These are phyloP conservation scores for Penicillium ochrochloron DNA, from an alignment of 495 filamentous ascomycete genomes.

Conservation along the genomic window DNA sequence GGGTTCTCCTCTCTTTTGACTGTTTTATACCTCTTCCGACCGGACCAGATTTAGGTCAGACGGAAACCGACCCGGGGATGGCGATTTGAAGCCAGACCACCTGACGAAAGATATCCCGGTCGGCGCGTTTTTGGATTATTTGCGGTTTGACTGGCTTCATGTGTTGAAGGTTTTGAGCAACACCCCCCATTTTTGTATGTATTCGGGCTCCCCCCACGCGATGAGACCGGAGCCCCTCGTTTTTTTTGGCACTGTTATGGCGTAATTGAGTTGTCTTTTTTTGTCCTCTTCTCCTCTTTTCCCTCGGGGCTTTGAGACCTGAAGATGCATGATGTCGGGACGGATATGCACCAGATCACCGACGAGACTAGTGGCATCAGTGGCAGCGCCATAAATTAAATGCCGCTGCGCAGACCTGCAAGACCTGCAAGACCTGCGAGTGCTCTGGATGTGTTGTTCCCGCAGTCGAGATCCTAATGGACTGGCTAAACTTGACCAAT, in stretches of 20 bases:
- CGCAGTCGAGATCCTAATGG: constrained; percentile 20
- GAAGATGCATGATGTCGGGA: background rate
- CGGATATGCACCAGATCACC: background rate
- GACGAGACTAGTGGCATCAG: background rate
- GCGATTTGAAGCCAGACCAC: background rate
- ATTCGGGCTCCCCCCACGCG: constrained; percentile 5
- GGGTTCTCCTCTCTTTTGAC: constrained; percentile 5
- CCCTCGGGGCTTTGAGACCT: background rate
- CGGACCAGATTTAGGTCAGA: background rate
- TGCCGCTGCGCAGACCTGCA: background rate
- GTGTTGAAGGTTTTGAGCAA: background rate
- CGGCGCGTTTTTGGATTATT: constrained; percentile 8
- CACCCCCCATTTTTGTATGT: constrained; percentile 17
- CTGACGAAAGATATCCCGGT: constrained; percentile 12
- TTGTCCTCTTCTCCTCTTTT: background rate
- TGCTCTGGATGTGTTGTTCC: background rate
- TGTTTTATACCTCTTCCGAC: constrained; percentile 11
- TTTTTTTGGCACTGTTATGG: constrained; percentile 21
- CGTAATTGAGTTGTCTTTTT: constrained; percentile 18
- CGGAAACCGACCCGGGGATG: constrained; percentile 3
- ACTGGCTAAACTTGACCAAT: constrained; percentile 10
- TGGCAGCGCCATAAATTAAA: background rate
- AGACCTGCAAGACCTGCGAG: background rate
- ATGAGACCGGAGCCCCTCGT: constrained; percentile 12
- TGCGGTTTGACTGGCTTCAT: background rate